Evolutionary conservation across 2,329 filamentous ascomycete species (phyloP).

Genomic region (Stagonosporopsis rhizophila): DNA sequence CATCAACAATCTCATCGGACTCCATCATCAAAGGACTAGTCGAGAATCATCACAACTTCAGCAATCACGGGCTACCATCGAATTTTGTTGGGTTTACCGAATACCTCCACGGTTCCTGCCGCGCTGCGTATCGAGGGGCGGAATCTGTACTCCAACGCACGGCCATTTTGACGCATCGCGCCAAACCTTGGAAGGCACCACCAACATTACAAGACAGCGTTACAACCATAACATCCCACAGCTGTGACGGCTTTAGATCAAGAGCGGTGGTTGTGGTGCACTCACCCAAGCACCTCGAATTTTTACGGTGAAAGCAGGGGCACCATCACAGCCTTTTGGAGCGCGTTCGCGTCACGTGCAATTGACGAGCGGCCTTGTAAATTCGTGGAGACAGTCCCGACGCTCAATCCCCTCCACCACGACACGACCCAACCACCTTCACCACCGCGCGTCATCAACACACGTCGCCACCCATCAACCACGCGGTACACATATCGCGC

Average conservation of each 20-base stretch:
- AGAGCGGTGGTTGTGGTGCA: conserved; percentile 16
- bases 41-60: conserved; percentile 4
- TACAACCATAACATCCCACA: conserved; percentile 25
- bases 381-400: conserved; percentile 16
- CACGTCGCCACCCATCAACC: conserved; percentile 41
- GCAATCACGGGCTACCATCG: conserved; percentile 6
- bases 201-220: conserved; percentile 33
- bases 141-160: conserved; percentile 34
- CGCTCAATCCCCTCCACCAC: conserved; percentile 37
- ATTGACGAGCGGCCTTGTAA: conserved; percentile 20
- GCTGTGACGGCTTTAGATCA: conserved; percentile 32
- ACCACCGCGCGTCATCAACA: conserved; percentile 48
- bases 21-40: conserved; percentile 14
- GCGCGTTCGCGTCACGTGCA: conserved; percentile 32
- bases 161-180: conserved; percentile 33
- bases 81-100: conserved; percentile 3
- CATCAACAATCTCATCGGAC: conserved; percentile 6
- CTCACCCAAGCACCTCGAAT: conserved; percentile 30
- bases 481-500: conserved; percentile 36
- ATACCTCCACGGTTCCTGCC: not conserved
- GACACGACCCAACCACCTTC: conserved; percentile 42
- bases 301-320: conserved; percentile 23
- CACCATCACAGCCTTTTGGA: conserved; percentile 21
- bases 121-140: conserved; percentile 9
- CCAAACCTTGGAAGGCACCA: conserved; percentile 36